A percentile compares a stretch with the other conserved stretches of the same genome.
phyloP scores from a whole-genome alignment of 1,284 basidiomycete genomes.

The Apiotrichum laibachii region DNA sequence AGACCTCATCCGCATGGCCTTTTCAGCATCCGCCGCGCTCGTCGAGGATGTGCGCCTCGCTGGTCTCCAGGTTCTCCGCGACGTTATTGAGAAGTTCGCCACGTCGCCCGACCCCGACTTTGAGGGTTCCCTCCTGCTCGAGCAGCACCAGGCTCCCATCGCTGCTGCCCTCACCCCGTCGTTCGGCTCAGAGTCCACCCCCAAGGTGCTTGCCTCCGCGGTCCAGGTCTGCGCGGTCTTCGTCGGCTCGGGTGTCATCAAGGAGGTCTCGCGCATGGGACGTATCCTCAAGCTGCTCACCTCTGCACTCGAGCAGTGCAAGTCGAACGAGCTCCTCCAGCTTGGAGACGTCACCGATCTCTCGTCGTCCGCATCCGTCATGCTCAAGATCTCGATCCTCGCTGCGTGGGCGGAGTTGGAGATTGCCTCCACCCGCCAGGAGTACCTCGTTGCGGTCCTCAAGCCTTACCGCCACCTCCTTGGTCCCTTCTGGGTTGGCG shows the following conservation, averaged over 20 bases:
- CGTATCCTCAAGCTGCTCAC: slow-evolving; percentile 88
- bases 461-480: slow-evolving; percentile 74
- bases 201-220: slow-evolving; percentile 88
- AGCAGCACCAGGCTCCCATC: slow-evolving; percentile 97
- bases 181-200: slow-evolving; percentile 89
- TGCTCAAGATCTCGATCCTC: slow-evolving; percentile 89
- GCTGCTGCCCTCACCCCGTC: slow-evolving; percentile 97
- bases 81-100: slow-evolving; percentile 91
- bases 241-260: slow-evolving; percentile 92
- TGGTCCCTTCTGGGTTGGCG: slow-evolving; percentile 81
- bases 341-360: slow-evolving; percentile 84
- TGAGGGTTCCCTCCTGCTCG: slow-evolving; percentile 82
- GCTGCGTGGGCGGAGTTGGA: slow-evolving; percentile 95
- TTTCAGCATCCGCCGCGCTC: slow-evolving; percentile 92
- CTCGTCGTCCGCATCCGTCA: slow-evolving; percentile 89
- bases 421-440: slow-evolving; percentile 69
- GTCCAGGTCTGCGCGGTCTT: slow-evolving; percentile 93
- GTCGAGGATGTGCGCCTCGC: slow-evolving; percentile 94
- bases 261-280: slow-evolving; percentile 85
- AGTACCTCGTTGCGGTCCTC: slow-evolving; percentile 77
- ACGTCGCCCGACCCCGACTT: slow-evolving; percentile 87
- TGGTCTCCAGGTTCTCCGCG: slow-evolving; percentile 81
- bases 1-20: slow-evolving; percentile 96
- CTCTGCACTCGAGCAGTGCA: slow-evolving; percentile 82
- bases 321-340: slow-evolving; percentile 76